Percentiles rank a stretch among this genome's conserved stretches.
Evolutionary conservation across 2,329 filamentous ascomycete genomes (phyloP).

Genomic region (Monosporascus sp.): DNA sequence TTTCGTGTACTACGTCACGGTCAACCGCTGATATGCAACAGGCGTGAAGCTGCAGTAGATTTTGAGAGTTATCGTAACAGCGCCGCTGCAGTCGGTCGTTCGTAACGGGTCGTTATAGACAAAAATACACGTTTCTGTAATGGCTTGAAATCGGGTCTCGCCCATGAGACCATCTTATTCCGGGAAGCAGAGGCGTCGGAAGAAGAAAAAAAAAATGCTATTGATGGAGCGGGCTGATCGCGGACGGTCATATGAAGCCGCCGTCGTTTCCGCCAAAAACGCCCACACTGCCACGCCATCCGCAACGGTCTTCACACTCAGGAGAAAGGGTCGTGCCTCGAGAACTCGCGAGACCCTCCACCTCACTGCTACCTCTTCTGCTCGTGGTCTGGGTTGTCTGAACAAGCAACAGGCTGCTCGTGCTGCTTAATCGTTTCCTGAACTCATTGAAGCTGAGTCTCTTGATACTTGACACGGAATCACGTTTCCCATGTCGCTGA

Average conservation of each 20-base stretch:
- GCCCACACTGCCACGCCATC: constrained; percentile 53
- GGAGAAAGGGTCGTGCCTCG: constrained; percentile 27
- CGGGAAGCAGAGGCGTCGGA: constrained; percentile 8
- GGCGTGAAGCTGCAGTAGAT: neutral
- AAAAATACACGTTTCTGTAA: constrained; percentile 13
- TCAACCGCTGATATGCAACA: neutral
- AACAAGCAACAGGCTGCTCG: constrained; percentile 53
- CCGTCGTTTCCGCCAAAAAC: constrained; percentile 47
- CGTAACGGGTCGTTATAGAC: constrained; percentile 17
- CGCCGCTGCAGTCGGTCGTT: constrained; percentile 1
- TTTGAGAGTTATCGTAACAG: neutral
- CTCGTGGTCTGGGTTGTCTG: constrained; percentile 49
- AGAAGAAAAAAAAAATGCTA: constrained; percentile 4
- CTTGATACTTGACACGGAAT: constrained; percentile 50
- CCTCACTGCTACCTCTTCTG: constrained; percentile 45
- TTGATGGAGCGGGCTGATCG: neutral
- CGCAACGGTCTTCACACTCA: constrained; percentile 43
- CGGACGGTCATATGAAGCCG: constrained; percentile 43
- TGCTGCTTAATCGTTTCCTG: constrained; percentile 55
- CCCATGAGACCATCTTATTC: neutral
- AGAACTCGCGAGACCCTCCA: constrained; percentile 29
- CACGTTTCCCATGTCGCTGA: constrained; percentile 39
- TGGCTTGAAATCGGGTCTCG: neutral
- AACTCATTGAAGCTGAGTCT: constrained; percentile 58
- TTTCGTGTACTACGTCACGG: neutral